These are phyloP conservation scores for Dryas alaskensis DNA, from an alignment of 306 rosid species.

Conservation along the genomic window DNA sequence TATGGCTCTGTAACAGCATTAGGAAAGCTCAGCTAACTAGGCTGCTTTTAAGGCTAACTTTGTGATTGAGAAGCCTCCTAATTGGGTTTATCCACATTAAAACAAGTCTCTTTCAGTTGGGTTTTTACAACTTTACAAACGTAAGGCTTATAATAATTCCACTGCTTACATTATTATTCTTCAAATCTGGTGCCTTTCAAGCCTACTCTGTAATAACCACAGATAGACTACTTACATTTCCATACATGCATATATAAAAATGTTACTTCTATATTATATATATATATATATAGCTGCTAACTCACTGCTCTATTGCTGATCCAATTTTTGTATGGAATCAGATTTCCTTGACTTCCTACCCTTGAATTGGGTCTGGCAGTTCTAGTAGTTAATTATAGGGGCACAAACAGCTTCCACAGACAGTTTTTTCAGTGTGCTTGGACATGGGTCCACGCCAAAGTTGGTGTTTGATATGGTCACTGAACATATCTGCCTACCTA, in stretches of 20 bases:
- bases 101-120: too few relatives aligned
- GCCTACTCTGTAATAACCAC: too few relatives aligned
- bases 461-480: slow-evolving; percentile 43
- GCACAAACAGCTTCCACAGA: slow-evolving; percentile 69
- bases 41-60: too few relatives aligned
- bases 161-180: too few relatives aligned
- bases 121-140: too few relatives aligned
- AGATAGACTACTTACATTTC: background rate
- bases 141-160: too few relatives aligned
- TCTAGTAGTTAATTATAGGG: slow-evolving; percentile 20
- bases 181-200: too few relatives aligned
- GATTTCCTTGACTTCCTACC: background rate
- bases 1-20: too few relatives aligned
- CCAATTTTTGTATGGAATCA: background rate
- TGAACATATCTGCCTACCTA: slow-evolving; percentile 52
- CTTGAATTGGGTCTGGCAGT: background rate
- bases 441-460: slow-evolving; percentile 71
- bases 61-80: too few relatives aligned
- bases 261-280: background rate
- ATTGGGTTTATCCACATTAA: too few relatives aligned
- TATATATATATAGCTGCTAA: background rate
- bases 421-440: slow-evolving; percentile 44
- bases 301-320: background rate
- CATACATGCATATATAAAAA: background rate
- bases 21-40: too few relatives aligned